Conservation (phyloP, 2,329 filamentous ascomycete genomes). For the Aspergillus ochraceoroseus region DNA sequence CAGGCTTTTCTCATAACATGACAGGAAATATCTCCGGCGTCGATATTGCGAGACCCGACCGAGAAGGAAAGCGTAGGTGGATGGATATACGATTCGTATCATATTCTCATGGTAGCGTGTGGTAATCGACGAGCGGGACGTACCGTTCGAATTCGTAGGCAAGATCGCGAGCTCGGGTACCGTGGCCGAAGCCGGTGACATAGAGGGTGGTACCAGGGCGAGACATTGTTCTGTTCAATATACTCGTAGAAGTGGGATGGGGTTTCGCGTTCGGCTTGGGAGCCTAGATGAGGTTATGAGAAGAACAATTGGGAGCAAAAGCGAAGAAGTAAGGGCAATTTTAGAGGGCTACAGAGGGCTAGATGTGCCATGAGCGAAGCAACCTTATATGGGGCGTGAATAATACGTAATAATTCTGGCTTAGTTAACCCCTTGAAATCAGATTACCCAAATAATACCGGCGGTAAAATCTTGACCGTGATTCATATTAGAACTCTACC, state of each 20-base stretch:
- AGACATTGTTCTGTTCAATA: slow-evolving; percentile 59
- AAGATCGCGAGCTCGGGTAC: slow-evolving; percentile 96
- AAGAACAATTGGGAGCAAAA: slow-evolving; percentile 5
- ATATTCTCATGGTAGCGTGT: slow-evolving; percentile 42
- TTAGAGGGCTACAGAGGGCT: slow-evolving; percentile 6
- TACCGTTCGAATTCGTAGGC: slow-evolving; percentile 99
- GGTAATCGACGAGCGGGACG: slow-evolving; percentile 57
- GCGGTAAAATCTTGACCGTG: no score
- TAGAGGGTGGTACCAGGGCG: slow-evolving; percentile 91
- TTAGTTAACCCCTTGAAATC: background rate
- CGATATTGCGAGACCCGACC: slow-evolving; percentile 27
- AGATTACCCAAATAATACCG: no score
- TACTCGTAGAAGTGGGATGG: background rate
- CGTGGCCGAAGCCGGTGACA: slow-evolving; percentile 98
- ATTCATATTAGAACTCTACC: no score
- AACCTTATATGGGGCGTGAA: background rate
- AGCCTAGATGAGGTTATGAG: background rate
- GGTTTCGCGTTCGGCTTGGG: background rate
- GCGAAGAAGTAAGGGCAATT: slow-evolving; percentile 2
- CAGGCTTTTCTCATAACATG: slow-evolving; percentile 13
- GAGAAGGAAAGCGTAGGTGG: slow-evolving; percentile 35
- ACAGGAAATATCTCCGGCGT: slow-evolving; percentile 18
- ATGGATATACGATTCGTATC: slow-evolving; percentile 25
- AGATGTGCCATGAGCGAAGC: slow-evolving; percentile 8
- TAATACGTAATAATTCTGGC: background rate